Evolutionary conservation across 108 stramenopile genomes (phyloP).

Genomic region (Parietichytrium sp.): DNA sequence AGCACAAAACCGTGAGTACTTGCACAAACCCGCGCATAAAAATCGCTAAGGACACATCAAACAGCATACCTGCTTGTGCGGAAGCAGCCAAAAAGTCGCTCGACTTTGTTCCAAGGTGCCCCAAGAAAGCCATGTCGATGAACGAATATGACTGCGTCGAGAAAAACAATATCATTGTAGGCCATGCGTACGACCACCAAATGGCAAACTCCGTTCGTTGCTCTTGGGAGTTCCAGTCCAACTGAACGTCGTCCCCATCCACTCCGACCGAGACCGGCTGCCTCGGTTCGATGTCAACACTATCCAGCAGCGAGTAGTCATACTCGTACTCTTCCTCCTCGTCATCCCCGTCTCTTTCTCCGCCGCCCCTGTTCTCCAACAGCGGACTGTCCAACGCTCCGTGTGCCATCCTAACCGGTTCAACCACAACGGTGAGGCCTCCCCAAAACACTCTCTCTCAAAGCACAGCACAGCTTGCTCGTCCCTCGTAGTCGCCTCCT

Average conservation of each 20-base stretch:
- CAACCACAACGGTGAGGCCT: too few species aligned
- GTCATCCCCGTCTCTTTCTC: too few species aligned
- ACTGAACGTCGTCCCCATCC: constrained; percentile 1
- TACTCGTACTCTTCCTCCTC: too few species aligned
- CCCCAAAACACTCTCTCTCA: too few species aligned
- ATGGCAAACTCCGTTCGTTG: background rate
- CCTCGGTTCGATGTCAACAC: too few species aligned
- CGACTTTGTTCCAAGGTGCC: background rate
- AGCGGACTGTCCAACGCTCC: too few species aligned
- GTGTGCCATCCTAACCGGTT: too few species aligned
- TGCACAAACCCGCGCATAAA: constrained; percentile 10
- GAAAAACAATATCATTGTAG: constrained; percentile 32
- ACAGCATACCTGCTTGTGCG: background rate
- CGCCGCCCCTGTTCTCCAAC: too few species aligned
- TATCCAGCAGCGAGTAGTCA: too few species aligned
- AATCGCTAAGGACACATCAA: constrained; percentile 16
- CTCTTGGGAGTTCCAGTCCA: background rate
- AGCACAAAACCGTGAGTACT: constrained; percentile 17
- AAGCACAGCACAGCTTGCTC: too few species aligned
- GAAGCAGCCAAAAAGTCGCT: constrained; percentile 10
- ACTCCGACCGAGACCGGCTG: too few species aligned
- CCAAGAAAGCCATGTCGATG: constrained; percentile 3
- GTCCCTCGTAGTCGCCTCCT: too few species aligned
- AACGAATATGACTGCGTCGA: background rate
- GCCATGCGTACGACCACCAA: constrained; percentile 19